These are phyloP conservation scores for Verticillium longisporum DNA, from an alignment of 2,329 filamentous ascomycete species.

Conservation along the genomic window DNA sequence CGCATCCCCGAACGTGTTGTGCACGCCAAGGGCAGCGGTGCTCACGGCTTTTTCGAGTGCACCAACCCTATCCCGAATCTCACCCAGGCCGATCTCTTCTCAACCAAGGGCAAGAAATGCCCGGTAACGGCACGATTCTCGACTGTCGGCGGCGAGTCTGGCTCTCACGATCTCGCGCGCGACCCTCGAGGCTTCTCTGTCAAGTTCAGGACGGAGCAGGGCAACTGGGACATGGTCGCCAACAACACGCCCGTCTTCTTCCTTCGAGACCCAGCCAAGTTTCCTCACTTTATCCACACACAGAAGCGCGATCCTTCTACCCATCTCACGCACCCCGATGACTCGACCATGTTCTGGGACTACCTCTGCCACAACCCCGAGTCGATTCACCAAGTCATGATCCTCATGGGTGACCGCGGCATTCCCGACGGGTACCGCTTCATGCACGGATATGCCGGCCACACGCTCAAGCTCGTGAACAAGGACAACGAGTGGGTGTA, in stretches of 20 bases:
- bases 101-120: conserved; percentile 60
- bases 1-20: conserved; percentile 55
- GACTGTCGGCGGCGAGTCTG: conserved; percentile 66
- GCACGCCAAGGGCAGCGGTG: conserved; percentile 51
- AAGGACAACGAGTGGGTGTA: conserved; percentile 47
- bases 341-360: conserved; percentile 62
- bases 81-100: conserved; percentile 44
- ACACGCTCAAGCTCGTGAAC: conserved; percentile 50
- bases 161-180: conserved; percentile 62
- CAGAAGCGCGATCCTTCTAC: conserved; percentile 68
- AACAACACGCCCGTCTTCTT: conserved; percentile 3
- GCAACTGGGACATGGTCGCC: conserved; percentile 53
- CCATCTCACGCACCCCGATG: conserved; percentile 55
- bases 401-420: conserved; percentile 49
- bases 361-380: conserved; percentile 53
- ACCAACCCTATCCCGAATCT: conserved; percentile 41
- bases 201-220: conserved; percentile 67
- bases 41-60: conserved; percentile 44
- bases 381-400: conserved; percentile 50
- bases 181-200: conserved; percentile 67
- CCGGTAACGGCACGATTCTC: conserved; percentile 63
- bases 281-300: conserved; percentile 67
- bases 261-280: conserved; percentile 59
- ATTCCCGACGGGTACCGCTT: conserved; percentile 46
- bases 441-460: conserved; percentile 48